Conservation (phyloP, 176 grass and related monocot genomes). For the Oryza australiensis region DNA sequence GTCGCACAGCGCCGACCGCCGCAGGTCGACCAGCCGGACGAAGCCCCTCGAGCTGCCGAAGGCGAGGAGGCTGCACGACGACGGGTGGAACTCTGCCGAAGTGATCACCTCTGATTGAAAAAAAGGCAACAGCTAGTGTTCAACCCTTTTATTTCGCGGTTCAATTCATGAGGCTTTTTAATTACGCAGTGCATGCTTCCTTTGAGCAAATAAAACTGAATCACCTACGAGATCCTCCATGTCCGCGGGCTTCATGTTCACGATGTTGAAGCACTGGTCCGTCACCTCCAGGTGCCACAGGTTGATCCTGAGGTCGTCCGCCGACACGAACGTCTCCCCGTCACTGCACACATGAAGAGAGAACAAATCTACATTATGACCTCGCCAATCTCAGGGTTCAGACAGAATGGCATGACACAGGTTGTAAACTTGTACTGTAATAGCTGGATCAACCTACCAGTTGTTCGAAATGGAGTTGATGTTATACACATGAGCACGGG, state of each 20-base stretch:
- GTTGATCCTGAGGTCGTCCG: conserved; percentile 64
- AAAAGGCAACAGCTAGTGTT: too few relatives aligned
- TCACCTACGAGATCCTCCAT: conserved; percentile 80
- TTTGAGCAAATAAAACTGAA: conserved; percentile 12
- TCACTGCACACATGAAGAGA: conserved; percentile 29
- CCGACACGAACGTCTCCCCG: conserved; percentile 62
- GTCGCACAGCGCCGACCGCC: conserved; percentile 66
- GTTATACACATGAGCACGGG: conserved; percentile 45
- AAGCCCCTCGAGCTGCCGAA: conserved; percentile 67
- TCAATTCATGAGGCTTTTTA: background rate
- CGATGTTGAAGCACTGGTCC: conserved; percentile 54
- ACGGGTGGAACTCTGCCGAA: conserved; percentile 65
- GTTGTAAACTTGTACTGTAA: too few relatives aligned
- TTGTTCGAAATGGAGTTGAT: conserved; percentile 59
- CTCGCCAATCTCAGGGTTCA: too few relatives aligned
- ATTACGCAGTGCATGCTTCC: too few relatives aligned
- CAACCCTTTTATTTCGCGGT: background rate
- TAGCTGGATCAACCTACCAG: conserved; percentile 29
- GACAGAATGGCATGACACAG: too few relatives aligned
- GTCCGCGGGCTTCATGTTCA: conserved; percentile 48
- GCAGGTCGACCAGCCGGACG: conserved; percentile 65
- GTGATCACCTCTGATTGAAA: conserved; percentile 63
- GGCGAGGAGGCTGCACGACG: conserved; percentile 53
- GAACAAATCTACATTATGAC: too few relatives aligned
- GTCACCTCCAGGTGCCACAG: conserved; percentile 56